Evolutionary conservation across 768 basidiomycete species (phyloP).

Genomic region (Boletales sp.): DNA sequence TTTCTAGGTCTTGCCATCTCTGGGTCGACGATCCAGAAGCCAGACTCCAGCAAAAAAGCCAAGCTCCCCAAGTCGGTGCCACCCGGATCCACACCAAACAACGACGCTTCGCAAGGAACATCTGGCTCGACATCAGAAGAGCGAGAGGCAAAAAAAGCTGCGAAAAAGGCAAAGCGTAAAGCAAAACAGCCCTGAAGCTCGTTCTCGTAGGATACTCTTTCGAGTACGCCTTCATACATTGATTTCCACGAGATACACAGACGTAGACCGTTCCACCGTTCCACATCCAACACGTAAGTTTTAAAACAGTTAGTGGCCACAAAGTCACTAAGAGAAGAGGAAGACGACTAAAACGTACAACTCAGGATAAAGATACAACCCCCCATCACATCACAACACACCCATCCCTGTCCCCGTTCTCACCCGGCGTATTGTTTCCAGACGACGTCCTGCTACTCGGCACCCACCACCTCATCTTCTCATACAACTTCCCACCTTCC

Average conservation of each 20-base stretch:
- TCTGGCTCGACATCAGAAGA: slow-evolving; percentile 22
- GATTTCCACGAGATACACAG: slow-evolving; percentile 12
- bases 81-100: background rate
- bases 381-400: slow-evolving; percentile 62
- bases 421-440: slow-evolving; percentile 49
- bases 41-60: slow-evolving; percentile 9
- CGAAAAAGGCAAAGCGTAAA: slow-evolving; percentile 36
- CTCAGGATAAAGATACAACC: slow-evolving; percentile 27
- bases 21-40: background rate
- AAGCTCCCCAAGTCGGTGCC: background rate
- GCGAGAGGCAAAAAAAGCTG: slow-evolving; percentile 20
- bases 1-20: slow-evolving; percentile 22
- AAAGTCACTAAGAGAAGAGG: slow-evolving; percentile 8
- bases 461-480: slow-evolving; percentile 32
- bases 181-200: slow-evolving; percentile 19
- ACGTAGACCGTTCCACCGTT: slow-evolving; percentile 12
- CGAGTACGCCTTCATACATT: background rate
- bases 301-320: slow-evolving; percentile 9
- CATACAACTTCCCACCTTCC: slow-evolving; percentile 21
- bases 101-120: slow-evolving; percentile 16
- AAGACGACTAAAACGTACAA: slow-evolving; percentile 25
- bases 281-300: slow-evolving; percentile 13
- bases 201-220: slow-evolving; percentile 9
- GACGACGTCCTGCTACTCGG: slow-evolving; percentile 47
- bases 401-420: slow-evolving; percentile 50